Evolutionary conservation across 169 alveolate genomes (phyloP).

Genomic region (Eimeria tenella): DNA sequence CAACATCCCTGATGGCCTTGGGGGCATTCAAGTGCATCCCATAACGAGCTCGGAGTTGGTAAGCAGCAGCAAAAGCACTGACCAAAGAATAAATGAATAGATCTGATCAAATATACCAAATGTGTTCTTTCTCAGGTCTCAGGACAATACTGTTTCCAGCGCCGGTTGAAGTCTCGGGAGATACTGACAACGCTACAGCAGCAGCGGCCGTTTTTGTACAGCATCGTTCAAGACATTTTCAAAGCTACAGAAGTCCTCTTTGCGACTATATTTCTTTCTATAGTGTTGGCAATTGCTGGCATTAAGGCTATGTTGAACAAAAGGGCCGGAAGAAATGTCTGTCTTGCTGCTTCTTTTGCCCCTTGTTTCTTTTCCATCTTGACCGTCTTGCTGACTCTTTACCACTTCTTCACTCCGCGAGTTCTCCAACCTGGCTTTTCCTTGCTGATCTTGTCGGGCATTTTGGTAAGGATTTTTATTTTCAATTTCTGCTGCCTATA

Average conservation of each 20-base stretch:
- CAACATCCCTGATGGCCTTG: slow-evolving; percentile 60
- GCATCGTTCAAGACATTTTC: slow-evolving; percentile 51
- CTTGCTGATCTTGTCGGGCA: neutral
- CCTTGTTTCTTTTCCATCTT: slow-evolving; percentile 13
- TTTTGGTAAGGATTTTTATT: neutral
- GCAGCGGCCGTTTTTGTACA: neutral
- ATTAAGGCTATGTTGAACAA: slow-evolving; percentile 34
- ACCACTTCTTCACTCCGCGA: slow-evolving; percentile 49
- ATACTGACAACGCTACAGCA: neutral
- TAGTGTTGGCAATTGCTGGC: slow-evolving; percentile 16
- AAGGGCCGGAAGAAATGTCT: slow-evolving; percentile 1
- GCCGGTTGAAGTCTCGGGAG: slow-evolving; percentile 4
- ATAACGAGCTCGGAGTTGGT: slow-evolving; percentile 60
- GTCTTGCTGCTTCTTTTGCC: neutral
- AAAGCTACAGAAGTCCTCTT: slow-evolving; percentile 65
- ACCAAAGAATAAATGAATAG: neutral
- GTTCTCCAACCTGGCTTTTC: slow-evolving; percentile 2
- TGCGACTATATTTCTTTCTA: slow-evolving; percentile 19
- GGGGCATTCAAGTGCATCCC: slow-evolving; percentile 55
- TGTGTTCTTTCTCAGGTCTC: neutral
- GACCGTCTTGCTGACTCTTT: neutral
- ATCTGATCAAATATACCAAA: neutral
- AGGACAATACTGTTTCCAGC: slow-evolving; percentile 68
- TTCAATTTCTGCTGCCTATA: neutral
- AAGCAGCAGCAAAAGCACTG: neutral